Conservation (phyloP, 2,329 filamentous ascomycete genomes). For the Byssothecium circinans region DNA sequence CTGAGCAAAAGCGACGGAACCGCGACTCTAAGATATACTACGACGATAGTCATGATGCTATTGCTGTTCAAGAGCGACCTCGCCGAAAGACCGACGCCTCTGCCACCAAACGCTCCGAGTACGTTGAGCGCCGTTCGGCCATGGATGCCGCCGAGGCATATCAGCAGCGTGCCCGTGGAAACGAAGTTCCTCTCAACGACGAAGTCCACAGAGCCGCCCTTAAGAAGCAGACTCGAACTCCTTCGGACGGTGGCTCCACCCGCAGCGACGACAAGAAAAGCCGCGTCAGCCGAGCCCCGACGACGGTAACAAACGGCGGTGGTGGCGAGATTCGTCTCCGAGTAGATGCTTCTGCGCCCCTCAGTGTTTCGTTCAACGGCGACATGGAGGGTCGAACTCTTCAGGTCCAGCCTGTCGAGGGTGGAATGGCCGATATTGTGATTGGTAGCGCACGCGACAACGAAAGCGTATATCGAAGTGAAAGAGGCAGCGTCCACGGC, state of each 20-base stretch:
- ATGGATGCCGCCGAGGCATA: conserved; percentile 33
- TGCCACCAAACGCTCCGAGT: conserved; percentile 20
- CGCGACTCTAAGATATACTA: conserved; percentile 12
- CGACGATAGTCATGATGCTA: conserved; percentile 13
- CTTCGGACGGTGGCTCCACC: conserved; percentile 35
- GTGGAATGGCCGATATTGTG: conserved; percentile 42
- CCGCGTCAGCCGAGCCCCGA: conserved; percentile 28
- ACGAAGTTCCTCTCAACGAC: conserved; percentile 27
- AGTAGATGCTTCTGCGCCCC: conserved; percentile 35
- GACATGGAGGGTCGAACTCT: conserved; percentile 44
- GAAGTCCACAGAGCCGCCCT: conserved; percentile 34
- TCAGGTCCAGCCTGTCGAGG: conserved; percentile 35
- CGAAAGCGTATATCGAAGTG: conserved; percentile 30
- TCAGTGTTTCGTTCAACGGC: conserved; percentile 40
- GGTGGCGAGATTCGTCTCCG: conserved; percentile 41
- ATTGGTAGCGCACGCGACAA: conserved; percentile 31
- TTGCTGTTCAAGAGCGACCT: conserved; percentile 14
- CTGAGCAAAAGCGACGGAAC: conserved; percentile 14
- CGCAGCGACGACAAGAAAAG: conserved; percentile 32
- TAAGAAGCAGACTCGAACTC: conserved; percentile 23
- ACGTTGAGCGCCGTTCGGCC: conserved; percentile 15
- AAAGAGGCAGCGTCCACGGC: conserved; percentile 27
- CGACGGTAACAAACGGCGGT: conserved; percentile 27
- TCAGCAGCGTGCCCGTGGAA: conserved; percentile 33
- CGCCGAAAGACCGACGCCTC: conserved; percentile 30